Evolutionary conservation across 2,329 filamentous ascomycete species (phyloP).

Genomic region (Trichoderma koningii): DNA sequence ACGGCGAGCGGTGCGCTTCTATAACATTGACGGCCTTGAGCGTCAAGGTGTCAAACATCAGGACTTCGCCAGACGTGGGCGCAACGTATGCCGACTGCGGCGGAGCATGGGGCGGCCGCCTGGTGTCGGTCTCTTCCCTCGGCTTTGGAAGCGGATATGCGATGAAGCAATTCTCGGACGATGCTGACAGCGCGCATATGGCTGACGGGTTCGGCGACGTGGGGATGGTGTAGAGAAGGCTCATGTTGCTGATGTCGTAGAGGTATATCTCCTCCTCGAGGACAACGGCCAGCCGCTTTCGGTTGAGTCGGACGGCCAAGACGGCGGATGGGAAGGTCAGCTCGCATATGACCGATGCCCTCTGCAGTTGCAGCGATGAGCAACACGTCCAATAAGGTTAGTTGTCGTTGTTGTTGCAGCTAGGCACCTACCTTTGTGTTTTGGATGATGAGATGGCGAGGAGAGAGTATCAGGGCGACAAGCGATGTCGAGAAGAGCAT

Average conservation of each 20-base stretch:
- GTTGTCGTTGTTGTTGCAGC: neutral
- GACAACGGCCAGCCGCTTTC: slow-evolving; percentile 89
- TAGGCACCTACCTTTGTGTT: slow-evolving; percentile 79
- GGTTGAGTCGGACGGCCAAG: slow-evolving; percentile 87
- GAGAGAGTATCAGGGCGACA: slow-evolving; percentile 89
- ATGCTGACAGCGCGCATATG: slow-evolving; percentile 90
- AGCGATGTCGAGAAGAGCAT: slow-evolving; percentile 99
- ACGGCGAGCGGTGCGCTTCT: slow-evolving; percentile 87
- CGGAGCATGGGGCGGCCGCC: slow-evolving; percentile 78
- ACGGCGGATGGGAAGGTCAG: slow-evolving; percentile 98
- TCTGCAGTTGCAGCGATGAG: slow-evolving; percentile 41
- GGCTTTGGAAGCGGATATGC: slow-evolving; percentile 86
- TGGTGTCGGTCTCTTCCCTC: slow-evolving; percentile 59
- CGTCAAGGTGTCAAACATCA: slow-evolving; percentile 87
- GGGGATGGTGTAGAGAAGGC: slow-evolving; percentile 84
- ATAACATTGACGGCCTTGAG: slow-evolving; percentile 94
- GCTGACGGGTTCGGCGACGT: slow-evolving; percentile 91
- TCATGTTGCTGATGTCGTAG: slow-evolving; percentile 99
- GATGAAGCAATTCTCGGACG: slow-evolving; percentile 93
- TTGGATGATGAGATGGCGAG: slow-evolving; percentile 88
- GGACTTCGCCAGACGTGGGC: slow-evolving; percentile 85
- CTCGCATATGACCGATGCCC: slow-evolving; percentile 88
- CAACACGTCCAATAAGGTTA: slow-evolving; percentile 15
- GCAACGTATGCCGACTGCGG: slow-evolving; percentile 76
- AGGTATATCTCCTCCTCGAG: slow-evolving; percentile 96